Base-by-base conservation (phyloP, 768 basidiomycete species). In the Trametes villosa region DNA sequence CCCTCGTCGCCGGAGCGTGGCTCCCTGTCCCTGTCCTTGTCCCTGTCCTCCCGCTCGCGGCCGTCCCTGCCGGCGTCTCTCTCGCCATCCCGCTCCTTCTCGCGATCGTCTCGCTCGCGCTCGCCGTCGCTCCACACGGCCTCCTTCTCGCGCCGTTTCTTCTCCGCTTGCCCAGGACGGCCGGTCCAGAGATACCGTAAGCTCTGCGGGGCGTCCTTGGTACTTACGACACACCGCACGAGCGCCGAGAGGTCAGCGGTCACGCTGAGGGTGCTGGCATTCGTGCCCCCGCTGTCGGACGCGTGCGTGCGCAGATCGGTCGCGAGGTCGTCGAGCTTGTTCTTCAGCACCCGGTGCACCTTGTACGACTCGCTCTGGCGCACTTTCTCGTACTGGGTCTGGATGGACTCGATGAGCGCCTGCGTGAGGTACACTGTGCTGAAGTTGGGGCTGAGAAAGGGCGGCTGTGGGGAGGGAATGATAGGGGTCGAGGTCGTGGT, bases 261-360 rank as follows among this genome's bases (percentile, higher is more conserved):
- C 31, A 80, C 75, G 13, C 77, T 77, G 34, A 79, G 64, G n/a
- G 85, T 71, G 49, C 54, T 68, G 20, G 75, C 72, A 4, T 75
- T 62, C 12, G 59, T 44, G 57, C 63, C 53, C 50, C 62, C 29
- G 41, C 64, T 51, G 26, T 63, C 59, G 30, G 60, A 45, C 3
- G 68, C 63, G 42, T 68, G 65, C 15, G 74, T 71, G 48, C 74
- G 68, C 40, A 78, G 62, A 63, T 76, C 73, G 11, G 75, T 77
- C 6, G 79, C 75, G 31, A 82, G 70, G 64, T 83, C 82, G 50
- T 85, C 88, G 22, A 89, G 70, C 65, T 84, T 87, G 59, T 78
- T 83, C 63, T 86, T 78, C 38, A 90, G 76, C 41, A 82, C 85
- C 17, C 85, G 81, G 47, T 87, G 83, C 17, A 88, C 84, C 56